Evolutionary conservation across 2,329 filamentous ascomycete species (phyloP), one percentile per base, ranked within the genome.

Genomic region (Neophaeococcomyces aloes): DNA sequence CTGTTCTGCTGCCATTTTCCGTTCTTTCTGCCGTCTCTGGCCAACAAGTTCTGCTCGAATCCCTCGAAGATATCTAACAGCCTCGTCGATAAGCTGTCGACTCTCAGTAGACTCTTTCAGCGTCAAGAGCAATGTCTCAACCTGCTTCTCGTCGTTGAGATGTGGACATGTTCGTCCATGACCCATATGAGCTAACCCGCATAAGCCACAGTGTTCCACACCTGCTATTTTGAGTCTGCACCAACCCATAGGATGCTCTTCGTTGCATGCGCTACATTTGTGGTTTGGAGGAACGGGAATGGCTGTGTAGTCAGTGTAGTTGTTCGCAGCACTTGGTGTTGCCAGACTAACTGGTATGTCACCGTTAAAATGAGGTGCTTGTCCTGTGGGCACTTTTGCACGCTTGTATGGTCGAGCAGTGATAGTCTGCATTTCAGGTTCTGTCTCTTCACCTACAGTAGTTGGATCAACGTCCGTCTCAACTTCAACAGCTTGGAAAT

Each of bases 111-210:
- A 78, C 42, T 67, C 61, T 53, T 76, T 76, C 17, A 86, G 59
- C 0, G 74, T 71, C 44, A 76, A 70, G 13, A 86, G 63, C 69
- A 86, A 81, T 15, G 72, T 64, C 42, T 72, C 68, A 13, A 86
- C 67, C 55, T 84, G 73, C 2, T 70, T 72, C 48, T 83, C 75
- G 2, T 76, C 76, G 42, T 66, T 67, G 40, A 85, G 68, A 56
- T 79, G 75, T 11, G 78, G 75, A 55, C 81, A 85, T 7, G 68
- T 70, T 25, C 74, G 67, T 1, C 62, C 60, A 42, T 67, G 57
- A 2, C 77, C 78, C 49, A 68, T 75, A 55, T 82, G 78, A 1
- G 75, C 74, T 17, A 76, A 67, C 13, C 78, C 78, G 48, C 81
- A 83, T 5, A 83, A 67, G 5, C 72, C 72, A 59, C 81, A 85